Conservation (phyloP, 257 asterid species). For the Craterostigma plantagineum region DNA sequence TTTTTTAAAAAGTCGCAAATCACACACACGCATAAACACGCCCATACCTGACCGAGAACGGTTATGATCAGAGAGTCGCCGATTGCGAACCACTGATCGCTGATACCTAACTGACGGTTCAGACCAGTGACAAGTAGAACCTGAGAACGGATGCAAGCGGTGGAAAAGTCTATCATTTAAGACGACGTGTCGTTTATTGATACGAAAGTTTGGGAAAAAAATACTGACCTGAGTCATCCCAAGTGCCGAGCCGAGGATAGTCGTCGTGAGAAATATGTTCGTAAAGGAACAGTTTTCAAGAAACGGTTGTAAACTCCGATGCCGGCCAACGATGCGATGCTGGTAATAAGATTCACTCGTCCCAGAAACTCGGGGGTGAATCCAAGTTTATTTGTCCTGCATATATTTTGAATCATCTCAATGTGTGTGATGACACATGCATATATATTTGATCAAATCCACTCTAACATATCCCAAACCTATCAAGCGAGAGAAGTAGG, state of each 20-base stretch:
- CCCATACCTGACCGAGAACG: conserved; percentile 74
- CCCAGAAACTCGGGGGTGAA: conserved; percentile 95
- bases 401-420: no score
- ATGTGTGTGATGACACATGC: no score
- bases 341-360: conserved; percentile 87
- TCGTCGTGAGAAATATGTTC: conserved; percentile 64
- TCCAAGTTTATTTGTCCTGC: conserved; percentile 77
- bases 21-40: background rate
- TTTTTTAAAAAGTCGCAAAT: no score
- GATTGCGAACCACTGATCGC: conserved; percentile 91
- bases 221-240: conserved; percentile 72
- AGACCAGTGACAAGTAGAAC: conserved; percentile 77
- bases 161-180: conserved; percentile 10
- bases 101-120: conserved; percentile 61
- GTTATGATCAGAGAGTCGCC: conserved; percentile 93
- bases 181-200: conserved; percentile 1
- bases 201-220: conserved; percentile 1
- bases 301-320: conserved; percentile 85
- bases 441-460: no score
- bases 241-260: conserved; percentile 60
- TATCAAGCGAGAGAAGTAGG: no score
- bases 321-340: conserved; percentile 79
- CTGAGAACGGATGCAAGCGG: no score
- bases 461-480: no score
- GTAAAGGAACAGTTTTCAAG: conserved; percentile 60